Evolutionary conservation across 2,329 filamentous ascomycete genomes (phyloP), one percentile per base, ranked within the genome.

Genomic region (Elsinoe necatrix): DNA sequence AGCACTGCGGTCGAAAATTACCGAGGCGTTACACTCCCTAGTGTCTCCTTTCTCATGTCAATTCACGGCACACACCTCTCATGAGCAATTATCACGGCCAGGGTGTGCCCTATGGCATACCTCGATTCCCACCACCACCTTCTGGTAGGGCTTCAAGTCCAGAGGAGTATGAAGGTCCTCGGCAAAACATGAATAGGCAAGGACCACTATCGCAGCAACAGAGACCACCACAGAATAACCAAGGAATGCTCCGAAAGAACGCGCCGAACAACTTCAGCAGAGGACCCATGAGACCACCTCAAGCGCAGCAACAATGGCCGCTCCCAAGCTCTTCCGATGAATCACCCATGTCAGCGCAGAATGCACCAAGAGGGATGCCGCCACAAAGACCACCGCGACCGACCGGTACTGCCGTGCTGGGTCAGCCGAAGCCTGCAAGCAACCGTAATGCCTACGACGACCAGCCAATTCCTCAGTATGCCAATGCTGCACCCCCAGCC

Each of bases 61-160:
- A 37, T 8, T n/a, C 12, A 52, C 20, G 18, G 14, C 25, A 16
- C 9, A 4, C 2, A 12, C n/a, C n/a, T 39, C 31, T 35, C 41
- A 56, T 56, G 54, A 56, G 54, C 41, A 56, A 56, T 25, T 42
- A 37, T 20, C 41, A 56, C 41, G 54, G 54, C 39, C 54, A 56
- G 21, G 54, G 42, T 35, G 41, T 56, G 54, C 54, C 54, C 5
- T 56, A 56, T 56, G 54, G 54, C 41, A 56, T 56, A 34, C 54
- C 54, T 34, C 23, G 27, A n/a, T 45, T 45, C 18, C 41, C 54
- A 18, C 54, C 54, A 25, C 54, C 54, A 31, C 54, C 54, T 18
- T 23, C 42, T 16, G 42, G 41, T 23, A 18, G 39, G 8, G 23
- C 39, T n/a, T n/a, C 54, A 21, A 41, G 25, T 34, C 54, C 23